Evolutionary conservation across 2,329 filamentous ascomycete species (phyloP).

Genomic region (Cercospora sp.): DNA sequence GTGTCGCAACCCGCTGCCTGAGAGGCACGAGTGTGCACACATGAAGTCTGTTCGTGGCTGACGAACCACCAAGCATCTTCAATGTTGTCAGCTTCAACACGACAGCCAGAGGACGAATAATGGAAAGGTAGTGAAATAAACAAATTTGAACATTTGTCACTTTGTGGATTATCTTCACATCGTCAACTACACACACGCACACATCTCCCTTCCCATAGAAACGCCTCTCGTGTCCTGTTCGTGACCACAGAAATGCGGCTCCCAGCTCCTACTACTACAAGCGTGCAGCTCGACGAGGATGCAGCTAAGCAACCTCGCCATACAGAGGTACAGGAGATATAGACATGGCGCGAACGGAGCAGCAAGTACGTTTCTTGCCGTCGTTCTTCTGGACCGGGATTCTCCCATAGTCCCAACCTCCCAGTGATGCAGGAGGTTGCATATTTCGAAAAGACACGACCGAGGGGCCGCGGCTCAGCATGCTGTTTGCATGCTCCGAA

Average conservation of each 20-base stretch:
- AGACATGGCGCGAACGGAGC: slow-evolving; percentile 31
- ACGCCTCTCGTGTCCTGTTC: slow-evolving; percentile 12
- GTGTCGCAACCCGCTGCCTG: not conserved
- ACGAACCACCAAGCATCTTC: too few species aligned
- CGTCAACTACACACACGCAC: not conserved
- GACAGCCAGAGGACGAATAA: not conserved
- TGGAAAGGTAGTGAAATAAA: not conserved
- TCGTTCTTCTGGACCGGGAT: slow-evolving; percentile 36
- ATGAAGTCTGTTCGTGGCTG: not conserved
- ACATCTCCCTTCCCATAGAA: not conserved
- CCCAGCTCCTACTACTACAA: not conserved
- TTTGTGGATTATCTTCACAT: slow-evolving; percentile 4
- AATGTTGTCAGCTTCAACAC: not conserved
- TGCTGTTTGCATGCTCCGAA: slow-evolving; percentile 28
- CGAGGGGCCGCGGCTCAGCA: slow-evolving; percentile 30
- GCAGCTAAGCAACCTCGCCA: slow-evolving; percentile 22
- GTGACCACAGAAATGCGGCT: slow-evolving; percentile 7
- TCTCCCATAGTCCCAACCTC: slow-evolving; percentile 26
- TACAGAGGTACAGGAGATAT: slow-evolving; percentile 30
- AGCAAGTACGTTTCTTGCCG: slow-evolving; percentile 39
- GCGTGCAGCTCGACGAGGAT: not conserved
- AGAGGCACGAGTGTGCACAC: not conserved
- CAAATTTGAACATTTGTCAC: not conserved
- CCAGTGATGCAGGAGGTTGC: slow-evolving; percentile 30
- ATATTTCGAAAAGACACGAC: slow-evolving; percentile 26